Evolutionary conservation across 805 yeast genomes (phyloP).

Genomic region (Ogataea minuta): DNA sequence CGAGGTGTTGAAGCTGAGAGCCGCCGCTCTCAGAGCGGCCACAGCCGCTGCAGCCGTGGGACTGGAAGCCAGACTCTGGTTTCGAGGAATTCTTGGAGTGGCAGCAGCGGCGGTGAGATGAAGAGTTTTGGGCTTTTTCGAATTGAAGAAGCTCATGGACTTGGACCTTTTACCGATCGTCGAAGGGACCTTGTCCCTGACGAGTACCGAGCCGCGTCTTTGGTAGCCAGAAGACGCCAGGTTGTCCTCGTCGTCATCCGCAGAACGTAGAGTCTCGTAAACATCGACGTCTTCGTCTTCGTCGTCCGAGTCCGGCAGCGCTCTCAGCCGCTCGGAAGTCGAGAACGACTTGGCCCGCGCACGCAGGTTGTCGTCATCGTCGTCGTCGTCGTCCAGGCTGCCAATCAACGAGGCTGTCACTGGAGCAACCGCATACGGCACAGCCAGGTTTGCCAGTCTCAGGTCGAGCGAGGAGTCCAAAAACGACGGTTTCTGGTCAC

Average conservation of each 20-base stretch:
- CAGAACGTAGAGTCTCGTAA: conserved; percentile 30
- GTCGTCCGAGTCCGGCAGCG: conserved; percentile 32
- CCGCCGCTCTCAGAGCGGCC: conserved; percentile 58
- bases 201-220: conserved; percentile 34
- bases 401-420: conserved; percentile 57
- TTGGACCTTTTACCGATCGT: conserved; percentile 55
- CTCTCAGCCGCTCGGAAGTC: conserved; percentile 5
- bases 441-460: conserved; percentile 40
- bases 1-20: conserved; percentile 33
- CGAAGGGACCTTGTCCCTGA: conserved; percentile 40
- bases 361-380: not conserved
- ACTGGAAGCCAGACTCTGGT: conserved; percentile 48
- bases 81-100: conserved; percentile 74
- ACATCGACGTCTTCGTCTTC: conserved; percentile 48
- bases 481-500: conserved; percentile 28
- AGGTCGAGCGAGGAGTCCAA: conserved; percentile 33
- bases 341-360: conserved; percentile 7
- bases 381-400: conserved; percentile 9
- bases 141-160: conserved; percentile 57
- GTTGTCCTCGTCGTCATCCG: conserved; percentile 41
- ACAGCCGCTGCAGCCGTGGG: conserved; percentile 72
- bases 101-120: conserved; percentile 76
- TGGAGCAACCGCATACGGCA: conserved; percentile 75
- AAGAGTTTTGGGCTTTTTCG: conserved; percentile 44
- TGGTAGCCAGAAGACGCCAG: conserved; percentile 23